A percentile compares a stretch with the other conserved stretches of the same genome.
phyloP scores from a whole-genome alignment of 2,329 filamentous ascomycete genomes.

The Colletotrichum endophyticum region DNA sequence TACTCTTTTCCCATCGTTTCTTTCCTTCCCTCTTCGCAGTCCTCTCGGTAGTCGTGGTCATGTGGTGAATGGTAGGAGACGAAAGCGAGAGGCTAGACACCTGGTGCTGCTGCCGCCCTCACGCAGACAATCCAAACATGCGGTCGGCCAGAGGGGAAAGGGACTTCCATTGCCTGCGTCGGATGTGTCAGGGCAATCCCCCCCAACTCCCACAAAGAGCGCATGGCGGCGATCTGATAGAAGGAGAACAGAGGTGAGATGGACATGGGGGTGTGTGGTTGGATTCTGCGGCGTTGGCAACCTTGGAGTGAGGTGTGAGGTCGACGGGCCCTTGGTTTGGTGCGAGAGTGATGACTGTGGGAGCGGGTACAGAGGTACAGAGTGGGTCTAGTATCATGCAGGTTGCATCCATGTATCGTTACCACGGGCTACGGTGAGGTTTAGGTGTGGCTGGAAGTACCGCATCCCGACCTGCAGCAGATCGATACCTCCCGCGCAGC shows the following conservation, averaged over 20 bases:
- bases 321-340: conserved; percentile 11
- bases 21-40: neutral
- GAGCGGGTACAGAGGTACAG: conserved; percentile 17
- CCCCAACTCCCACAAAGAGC: neutral
- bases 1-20: neutral
- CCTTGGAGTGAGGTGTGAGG: conserved; percentile 20
- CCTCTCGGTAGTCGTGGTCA: neutral
- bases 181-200: neutral
- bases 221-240: conserved; percentile 18
- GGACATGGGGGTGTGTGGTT: conserved; percentile 16
- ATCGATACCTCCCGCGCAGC: conserved; percentile 11
- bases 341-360: conserved; percentile 19
- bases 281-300: conserved; percentile 19
- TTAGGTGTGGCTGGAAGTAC: neutral
- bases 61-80: neutral
- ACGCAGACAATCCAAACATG: neutral
- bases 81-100: neutral
- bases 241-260: conserved; percentile 10
- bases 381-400: conserved; percentile 19
- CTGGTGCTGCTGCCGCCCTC: neutral
- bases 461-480: neutral
- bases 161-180: neutral
- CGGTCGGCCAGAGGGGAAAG: neutral
- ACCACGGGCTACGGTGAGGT: neutral
- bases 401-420: conserved; percentile 8